Conservation (phyloP, 1,284 basidiomycete genomes). For the Ustilago loliicola region DNA sequence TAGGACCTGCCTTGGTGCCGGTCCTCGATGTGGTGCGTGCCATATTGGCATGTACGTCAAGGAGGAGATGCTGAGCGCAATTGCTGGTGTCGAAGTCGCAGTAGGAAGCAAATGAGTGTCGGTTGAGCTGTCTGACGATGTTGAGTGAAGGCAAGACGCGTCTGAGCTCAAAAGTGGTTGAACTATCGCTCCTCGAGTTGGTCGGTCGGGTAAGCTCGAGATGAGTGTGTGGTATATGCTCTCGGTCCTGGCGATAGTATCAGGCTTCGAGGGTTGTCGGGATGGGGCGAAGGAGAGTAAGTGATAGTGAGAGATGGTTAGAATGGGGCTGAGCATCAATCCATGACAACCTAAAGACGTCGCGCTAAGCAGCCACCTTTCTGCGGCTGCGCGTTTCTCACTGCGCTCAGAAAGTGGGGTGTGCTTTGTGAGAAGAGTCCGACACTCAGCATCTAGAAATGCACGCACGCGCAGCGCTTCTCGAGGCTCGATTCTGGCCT, state of each 20-base stretch:
- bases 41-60: slow-evolving; percentile 14
- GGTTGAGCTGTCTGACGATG: not conserved
- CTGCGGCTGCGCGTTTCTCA: not conserved
- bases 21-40: slow-evolving; percentile 30
- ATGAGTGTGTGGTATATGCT: not conserved
- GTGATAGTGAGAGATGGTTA: not conserved
- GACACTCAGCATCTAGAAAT: not conserved
- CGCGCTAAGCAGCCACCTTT: not conserved
- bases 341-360: not conserved
- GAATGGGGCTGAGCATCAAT: slow-evolving; percentile 12
- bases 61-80: not conserved
- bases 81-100: not conserved
- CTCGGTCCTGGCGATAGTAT: not conserved
- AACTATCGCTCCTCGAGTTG: no score
- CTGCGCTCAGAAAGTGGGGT: not conserved
- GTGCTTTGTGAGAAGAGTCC: slow-evolving; percentile 1
- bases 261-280: not conserved
- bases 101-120: not conserved
- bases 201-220: no score
- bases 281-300: not conserved
- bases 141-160: not conserved
- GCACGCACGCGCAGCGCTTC: slow-evolving; percentile 3
- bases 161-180: not conserved
- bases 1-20: slow-evolving; percentile 11
- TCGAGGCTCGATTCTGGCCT: not conserved